Evolutionary conservation across 2,329 filamentous ascomycete species (phyloP).

Genomic region (Xylariaceae sp.): DNA sequence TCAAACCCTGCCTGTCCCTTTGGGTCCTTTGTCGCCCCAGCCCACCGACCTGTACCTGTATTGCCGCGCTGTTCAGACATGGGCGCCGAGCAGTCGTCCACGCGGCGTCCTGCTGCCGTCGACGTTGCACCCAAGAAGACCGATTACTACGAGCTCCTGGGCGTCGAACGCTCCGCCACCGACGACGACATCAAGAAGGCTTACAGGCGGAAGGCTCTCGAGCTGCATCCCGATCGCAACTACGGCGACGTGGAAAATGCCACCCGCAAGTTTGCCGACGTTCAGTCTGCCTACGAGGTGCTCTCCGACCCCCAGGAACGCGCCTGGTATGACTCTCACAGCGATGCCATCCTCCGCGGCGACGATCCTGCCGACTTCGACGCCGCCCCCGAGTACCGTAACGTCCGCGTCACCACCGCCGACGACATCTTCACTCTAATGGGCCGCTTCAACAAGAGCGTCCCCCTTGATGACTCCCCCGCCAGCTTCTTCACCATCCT

Average conservation of each 20-base stretch:
- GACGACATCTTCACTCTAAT: slow-evolving; percentile 78
- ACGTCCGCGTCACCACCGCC: slow-evolving; percentile 73
- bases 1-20: too few species aligned
- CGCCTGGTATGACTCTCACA: slow-evolving; percentile 96
- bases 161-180: slow-evolving; percentile 67
- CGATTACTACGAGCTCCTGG: slow-evolving; percentile 84
- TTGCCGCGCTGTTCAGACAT: slow-evolving; percentile 24
- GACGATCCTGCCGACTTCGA: slow-evolving; percentile 50
- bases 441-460: slow-evolving; percentile 71
- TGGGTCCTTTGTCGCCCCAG: too few species aligned
- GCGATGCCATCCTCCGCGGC: slow-evolving; percentile 75
- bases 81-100: slow-evolving; percentile 57
- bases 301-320: slow-evolving; percentile 93
- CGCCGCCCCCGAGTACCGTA: slow-evolving; percentile 59
- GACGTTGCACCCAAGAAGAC: slow-evolving; percentile 51
- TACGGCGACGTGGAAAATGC: slow-evolving; percentile 79
- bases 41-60: too few species aligned
- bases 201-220: slow-evolving; percentile 85
- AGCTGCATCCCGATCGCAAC: slow-evolving; percentile 94
- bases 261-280: slow-evolving; percentile 82
- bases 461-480: slow-evolving; percentile 77
- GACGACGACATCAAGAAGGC: slow-evolving; percentile 93
- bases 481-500: slow-evolving; percentile 83
- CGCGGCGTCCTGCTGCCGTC: slow-evolving; percentile 30
- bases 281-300: slow-evolving; percentile 93